A percentile compares a stretch with the other conserved stretches of the same genome.
These are phyloP conservation scores for Tolypocladium capitatum DNA, from an alignment of 2,329 filamentous ascomycete genomes.

Conservation along the genomic window DNA sequence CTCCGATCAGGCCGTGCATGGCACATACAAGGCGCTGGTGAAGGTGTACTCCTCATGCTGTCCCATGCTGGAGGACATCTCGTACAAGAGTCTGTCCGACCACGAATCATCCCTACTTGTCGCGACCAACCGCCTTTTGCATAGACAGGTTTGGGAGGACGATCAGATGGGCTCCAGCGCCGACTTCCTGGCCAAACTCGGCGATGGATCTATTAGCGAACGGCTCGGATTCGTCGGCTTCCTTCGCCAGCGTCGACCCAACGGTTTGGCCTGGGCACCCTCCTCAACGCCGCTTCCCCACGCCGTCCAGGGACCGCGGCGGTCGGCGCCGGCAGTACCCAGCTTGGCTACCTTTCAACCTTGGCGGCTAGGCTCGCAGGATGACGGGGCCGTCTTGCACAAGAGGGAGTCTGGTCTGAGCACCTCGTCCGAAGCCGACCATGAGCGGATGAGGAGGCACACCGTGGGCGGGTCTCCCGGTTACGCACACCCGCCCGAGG, in stretches of 20 bases:
- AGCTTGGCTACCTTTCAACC: conserved; percentile 1
- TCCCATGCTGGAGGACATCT: conserved; percentile 31
- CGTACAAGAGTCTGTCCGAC: conserved; percentile 25
- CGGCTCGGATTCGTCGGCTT: conserved; percentile 20
- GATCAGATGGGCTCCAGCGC: conserved; percentile 31
- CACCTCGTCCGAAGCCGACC: conserved; percentile 3
- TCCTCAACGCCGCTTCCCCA: conserved; percentile 5
- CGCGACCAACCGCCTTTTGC: conserved; percentile 30
- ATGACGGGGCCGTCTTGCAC: conserved; percentile 4
- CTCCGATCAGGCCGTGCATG: conserved; percentile 1
- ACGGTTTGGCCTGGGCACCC: conserved; percentile 1
- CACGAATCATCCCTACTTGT: conserved; percentile 29
- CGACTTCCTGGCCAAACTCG: conserved; percentile 37
- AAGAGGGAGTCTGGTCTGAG: neutral
- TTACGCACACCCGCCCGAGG: conserved; percentile 23
- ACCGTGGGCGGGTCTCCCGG: conserved; percentile 33
- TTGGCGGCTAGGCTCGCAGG: conserved; percentile 5
- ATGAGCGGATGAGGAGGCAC: conserved; percentile 22
- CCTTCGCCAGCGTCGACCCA: conserved; percentile 10
- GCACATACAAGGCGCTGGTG: conserved; percentile 30
- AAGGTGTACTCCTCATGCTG: conserved; percentile 31
- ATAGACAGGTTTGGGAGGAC: conserved; percentile 32
- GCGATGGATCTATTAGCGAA: conserved; percentile 25
- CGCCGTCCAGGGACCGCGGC: conserved; percentile 1
- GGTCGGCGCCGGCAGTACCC: conserved; percentile 1